Percentiles rank a stretch among this genome's conserved stretches.
These are phyloP conservation scores for Alternaria arborescens DNA, from an alignment of 2,329 filamentous ascomycete species.

Conservation along the genomic window DNA sequence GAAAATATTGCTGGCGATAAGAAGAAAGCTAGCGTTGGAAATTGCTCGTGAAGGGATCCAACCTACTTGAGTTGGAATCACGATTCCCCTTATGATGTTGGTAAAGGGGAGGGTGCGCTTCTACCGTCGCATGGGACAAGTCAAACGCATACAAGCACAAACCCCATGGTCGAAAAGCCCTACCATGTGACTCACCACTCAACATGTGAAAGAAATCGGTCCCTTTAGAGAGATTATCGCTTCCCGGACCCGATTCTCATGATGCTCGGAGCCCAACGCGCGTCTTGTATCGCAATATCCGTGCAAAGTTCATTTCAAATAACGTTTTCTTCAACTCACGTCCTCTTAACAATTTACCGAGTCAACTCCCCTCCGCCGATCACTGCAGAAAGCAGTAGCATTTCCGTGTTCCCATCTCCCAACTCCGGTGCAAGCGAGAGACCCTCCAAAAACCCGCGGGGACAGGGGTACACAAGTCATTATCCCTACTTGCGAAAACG, in stretches of 20 bases:
- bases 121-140: neutral
- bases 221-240: neutral
- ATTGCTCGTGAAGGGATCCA: neutral
- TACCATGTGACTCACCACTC: neutral
- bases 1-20: neutral
- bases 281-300: neutral
- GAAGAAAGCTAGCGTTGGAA: neutral
- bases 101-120: neutral
- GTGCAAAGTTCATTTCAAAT: neutral
- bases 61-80: neutral
- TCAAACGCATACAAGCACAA: neutral
- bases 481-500: constrained; percentile 2
- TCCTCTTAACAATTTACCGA: neutral
- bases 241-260: neutral
- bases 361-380: neutral
- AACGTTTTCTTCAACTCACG: neutral
- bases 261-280: neutral
- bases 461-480: constrained; percentile 1
- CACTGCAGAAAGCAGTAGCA: neutral
- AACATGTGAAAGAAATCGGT: neutral
- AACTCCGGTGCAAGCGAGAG: neutral
- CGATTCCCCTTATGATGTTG: neutral
- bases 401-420: neutral
- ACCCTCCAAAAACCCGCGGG: neutral
- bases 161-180: neutral